Conservation (phyloP, 2,329 filamentous ascomycete genomes). For the Piedraia hortae region DNA sequence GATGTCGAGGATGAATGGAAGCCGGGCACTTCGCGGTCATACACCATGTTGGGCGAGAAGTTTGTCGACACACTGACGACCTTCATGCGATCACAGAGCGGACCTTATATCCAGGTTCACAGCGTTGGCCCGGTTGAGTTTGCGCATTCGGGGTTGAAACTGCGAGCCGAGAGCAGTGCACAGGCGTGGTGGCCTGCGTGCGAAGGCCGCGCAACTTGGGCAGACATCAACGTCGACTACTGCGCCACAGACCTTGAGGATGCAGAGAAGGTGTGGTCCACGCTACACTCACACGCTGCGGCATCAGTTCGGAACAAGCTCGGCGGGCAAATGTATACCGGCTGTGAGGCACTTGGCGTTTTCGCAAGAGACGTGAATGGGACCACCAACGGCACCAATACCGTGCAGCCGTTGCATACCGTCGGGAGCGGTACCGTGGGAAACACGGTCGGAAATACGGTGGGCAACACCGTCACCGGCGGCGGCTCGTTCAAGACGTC, state of each 20-base stretch:
- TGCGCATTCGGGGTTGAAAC: constrained; percentile 2
- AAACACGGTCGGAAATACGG: no score
- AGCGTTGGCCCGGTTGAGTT: constrained; percentile 4
- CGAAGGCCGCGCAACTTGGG: constrained; percentile 4
- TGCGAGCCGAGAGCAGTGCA: constrained; percentile 4
- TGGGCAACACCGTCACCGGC: no score
- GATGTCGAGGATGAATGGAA: constrained; percentile 5
- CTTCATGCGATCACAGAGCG: constrained; percentile 4
- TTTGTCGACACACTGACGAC: constrained; percentile 3
- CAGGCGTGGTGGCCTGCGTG: constrained; percentile 3
- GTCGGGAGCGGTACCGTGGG: no score
- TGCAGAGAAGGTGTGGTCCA: constrained; percentile 2
- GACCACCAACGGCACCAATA: no score
- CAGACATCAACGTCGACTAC: constrained; percentile 5
- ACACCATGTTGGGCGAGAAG: constrained; percentile 3
- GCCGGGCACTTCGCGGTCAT: constrained; percentile 4
- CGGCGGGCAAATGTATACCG: constrained; percentile 5
- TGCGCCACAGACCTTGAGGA: constrained; percentile 4
- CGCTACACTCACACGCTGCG: constrained; percentile 4
- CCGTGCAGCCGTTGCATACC: no score
- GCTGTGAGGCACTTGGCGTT: constrained; percentile 3
- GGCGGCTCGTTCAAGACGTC: no score
- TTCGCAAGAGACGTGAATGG: no score
- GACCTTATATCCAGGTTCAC: constrained; percentile 5
- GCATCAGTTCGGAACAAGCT: constrained; percentile 4